Evolutionary conservation across 2,329 filamentous ascomycete species (phyloP).

Genomic region (Colletotrichum sp.): DNA sequence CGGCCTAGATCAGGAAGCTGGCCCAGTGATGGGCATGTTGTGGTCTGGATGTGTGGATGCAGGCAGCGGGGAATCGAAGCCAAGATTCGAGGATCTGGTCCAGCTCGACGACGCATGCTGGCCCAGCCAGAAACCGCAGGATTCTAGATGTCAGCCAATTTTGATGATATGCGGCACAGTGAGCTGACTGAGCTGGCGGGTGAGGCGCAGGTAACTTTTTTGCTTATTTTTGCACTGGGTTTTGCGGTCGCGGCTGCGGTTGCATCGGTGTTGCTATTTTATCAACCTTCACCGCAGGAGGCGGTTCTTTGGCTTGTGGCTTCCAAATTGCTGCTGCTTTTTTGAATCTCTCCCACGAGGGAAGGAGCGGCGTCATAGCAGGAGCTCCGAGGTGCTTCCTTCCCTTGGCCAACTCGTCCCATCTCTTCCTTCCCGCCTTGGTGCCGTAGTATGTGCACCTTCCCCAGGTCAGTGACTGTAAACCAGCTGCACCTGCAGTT

Average conservation of each 20-base stretch:
- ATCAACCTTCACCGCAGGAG: neutral
- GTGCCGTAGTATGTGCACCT: neutral
- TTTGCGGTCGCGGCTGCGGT: neutral
- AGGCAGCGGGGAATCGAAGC: neutral
- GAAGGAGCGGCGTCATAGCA: neutral
- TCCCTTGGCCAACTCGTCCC: neutral
- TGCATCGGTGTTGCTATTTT: neutral
- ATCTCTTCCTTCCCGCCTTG: neutral
- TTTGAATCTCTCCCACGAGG: neutral
- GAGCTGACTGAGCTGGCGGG: neutral
- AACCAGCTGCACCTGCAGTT: neutral
- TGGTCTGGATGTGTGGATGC: neutral
- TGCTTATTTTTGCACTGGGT: neutral
- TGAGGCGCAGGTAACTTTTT: neutral
- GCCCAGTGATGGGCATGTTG: neutral
- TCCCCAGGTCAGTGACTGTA: neutral
- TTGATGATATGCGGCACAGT: neutral
- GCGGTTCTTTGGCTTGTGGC: neutral
- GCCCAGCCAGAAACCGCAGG: neutral
- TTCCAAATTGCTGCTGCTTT: neutral
- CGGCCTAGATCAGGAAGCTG: constrained; percentile 9
- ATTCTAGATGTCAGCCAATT: neutral
- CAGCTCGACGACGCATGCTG: neutral
- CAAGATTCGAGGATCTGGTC: constrained; percentile 7
- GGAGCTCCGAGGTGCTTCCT: neutral